Percentiles rank a stretch among this genome's conserved stretches.
These are phyloP conservation scores for Carnegiea gigantea DNA, from an alignment of 179 eudicot genomes.

Conservation along the genomic window DNA sequence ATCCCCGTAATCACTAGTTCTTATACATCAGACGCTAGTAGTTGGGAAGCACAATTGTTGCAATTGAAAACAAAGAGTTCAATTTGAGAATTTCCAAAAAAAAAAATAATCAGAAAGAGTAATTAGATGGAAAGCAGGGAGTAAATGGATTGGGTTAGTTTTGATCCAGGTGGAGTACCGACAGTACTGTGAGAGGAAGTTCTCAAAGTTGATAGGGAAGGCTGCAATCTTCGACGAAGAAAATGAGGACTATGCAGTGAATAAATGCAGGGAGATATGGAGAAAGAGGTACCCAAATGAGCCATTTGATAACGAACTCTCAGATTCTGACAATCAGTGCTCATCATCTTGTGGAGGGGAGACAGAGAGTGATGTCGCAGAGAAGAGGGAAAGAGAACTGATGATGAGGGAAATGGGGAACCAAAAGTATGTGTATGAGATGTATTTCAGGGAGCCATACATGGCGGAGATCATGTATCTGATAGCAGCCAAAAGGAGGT, in stretches of 20 bases:
- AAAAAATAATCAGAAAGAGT: background rate
- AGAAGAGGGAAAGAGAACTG: background rate
- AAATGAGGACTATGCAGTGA: constrained; percentile 78
- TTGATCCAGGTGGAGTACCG: constrained; percentile 57
- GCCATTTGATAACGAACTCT: constrained; percentile 68
- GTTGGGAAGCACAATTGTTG: too few relatives aligned
- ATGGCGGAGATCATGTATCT: constrained; percentile 69
- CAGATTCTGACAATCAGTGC: constrained; percentile 28
- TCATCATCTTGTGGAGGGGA: background rate
- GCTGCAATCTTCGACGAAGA: constrained; percentile 71
- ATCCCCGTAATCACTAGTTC: too few relatives aligned
- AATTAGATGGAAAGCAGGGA: background rate
- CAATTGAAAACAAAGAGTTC: too few relatives aligned
- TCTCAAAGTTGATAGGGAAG: constrained; percentile 74
- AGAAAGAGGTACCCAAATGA: constrained; percentile 61
- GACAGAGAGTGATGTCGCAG: background rate
- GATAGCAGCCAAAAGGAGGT: constrained; percentile 71
- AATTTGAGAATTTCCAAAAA: too few relatives aligned
- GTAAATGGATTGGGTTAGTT: background rate
- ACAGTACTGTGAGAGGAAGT: constrained; percentile 63
- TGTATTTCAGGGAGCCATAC: constrained; percentile 51
- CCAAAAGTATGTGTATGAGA: constrained; percentile 40
- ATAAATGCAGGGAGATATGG: constrained; percentile 79
- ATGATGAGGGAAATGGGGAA: constrained; percentile 44
- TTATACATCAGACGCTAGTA: too few relatives aligned